phyloP scores from a whole-genome alignment of 2,329 filamentous ascomycete genomes.

The Diplodia sapinea region DNA sequence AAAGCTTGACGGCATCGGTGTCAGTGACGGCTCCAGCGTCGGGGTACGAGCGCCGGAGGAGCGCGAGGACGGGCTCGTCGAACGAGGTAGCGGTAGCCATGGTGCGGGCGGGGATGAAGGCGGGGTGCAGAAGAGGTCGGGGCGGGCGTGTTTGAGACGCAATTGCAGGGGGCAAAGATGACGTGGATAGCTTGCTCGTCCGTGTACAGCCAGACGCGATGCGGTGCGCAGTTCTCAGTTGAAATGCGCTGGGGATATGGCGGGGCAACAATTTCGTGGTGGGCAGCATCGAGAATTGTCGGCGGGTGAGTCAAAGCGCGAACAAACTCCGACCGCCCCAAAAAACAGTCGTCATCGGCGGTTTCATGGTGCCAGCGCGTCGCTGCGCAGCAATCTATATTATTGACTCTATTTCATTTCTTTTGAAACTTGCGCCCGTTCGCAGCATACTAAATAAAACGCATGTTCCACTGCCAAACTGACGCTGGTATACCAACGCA shows the following conservation, averaged over 20 bases:
- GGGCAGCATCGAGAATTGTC: slow-evolving; percentile 25
- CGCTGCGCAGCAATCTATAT: slow-evolving; percentile 22
- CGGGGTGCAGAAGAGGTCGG: slow-evolving; percentile 40
- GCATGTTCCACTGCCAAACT: slow-evolving; percentile 14
- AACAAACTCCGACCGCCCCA: slow-evolving; percentile 22
- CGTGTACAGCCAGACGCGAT: slow-evolving; percentile 4
- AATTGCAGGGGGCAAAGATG: slow-evolving; percentile 18
- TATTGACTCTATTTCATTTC: slow-evolving; percentile 30
- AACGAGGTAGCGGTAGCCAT: slow-evolving; percentile 46
- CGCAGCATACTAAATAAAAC: slow-evolving; percentile 16
- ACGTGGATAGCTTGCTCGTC: slow-evolving; percentile 4
- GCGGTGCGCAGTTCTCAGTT: slow-evolving; percentile 9
- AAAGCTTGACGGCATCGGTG: slow-evolving; percentile 51
- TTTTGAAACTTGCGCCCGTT: slow-evolving; percentile 27
- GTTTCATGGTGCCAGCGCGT: slow-evolving; percentile 20
- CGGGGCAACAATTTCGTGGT: slow-evolving; percentile 31
- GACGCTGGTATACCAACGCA: slow-evolving; percentile 27
- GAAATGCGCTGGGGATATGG: slow-evolving; percentile 19
- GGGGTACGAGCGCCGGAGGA: slow-evolving; percentile 47
- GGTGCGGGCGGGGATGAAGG: slow-evolving; percentile 35
- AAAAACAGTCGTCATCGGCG: slow-evolving; percentile 25
- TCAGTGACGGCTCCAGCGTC: slow-evolving; percentile 45
- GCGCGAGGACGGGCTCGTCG: slow-evolving; percentile 43
- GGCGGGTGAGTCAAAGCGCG: slow-evolving; percentile 31
- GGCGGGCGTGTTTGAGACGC: slow-evolving; percentile 42